Evolutionary conservation across 225 moss, liverwort and hornwort genomes (phyloP).

Genomic region (Climacium dendroides): DNA sequence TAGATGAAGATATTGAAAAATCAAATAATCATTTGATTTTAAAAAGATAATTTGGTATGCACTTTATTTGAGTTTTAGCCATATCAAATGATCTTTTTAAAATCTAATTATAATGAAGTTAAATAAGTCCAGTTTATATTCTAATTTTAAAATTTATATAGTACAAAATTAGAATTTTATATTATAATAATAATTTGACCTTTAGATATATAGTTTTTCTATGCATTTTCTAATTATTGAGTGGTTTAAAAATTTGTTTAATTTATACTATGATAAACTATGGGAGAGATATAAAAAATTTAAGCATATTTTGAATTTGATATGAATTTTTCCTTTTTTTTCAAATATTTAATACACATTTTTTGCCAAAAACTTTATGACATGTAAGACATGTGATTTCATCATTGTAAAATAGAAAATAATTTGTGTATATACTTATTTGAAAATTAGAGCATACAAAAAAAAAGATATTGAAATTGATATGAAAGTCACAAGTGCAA

Average conservation of each 20-base stretch:
- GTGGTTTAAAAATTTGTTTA: neutral
- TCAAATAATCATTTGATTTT: no score
- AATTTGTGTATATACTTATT: neutral
- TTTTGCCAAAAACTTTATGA: neutral
- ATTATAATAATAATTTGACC: neutral
- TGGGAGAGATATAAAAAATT: neutral
- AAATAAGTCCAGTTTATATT: neutral
- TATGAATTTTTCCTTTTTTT: no score
- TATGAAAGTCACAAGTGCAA: fast-evolving
- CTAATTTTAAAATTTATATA: no score
- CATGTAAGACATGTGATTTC: neutral
- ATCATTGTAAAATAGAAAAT: neutral
- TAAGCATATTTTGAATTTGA: no score
- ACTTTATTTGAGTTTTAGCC: neutral
- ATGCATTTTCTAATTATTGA: neutral
- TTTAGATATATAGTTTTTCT: fast-evolving
- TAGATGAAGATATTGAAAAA: neutral
- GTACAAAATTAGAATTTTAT: neutral
- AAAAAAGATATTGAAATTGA: neutral
- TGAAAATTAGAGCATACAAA: neutral
- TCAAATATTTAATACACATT: neutral
- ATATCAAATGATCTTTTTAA: neutral
- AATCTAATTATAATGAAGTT: neutral
- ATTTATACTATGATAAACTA: neutral
- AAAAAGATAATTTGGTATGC: neutral